Base-by-base conservation (phyloP, 2,329 filamentous ascomycete species). In the Colletotrichum lindemuthianum region DNA sequence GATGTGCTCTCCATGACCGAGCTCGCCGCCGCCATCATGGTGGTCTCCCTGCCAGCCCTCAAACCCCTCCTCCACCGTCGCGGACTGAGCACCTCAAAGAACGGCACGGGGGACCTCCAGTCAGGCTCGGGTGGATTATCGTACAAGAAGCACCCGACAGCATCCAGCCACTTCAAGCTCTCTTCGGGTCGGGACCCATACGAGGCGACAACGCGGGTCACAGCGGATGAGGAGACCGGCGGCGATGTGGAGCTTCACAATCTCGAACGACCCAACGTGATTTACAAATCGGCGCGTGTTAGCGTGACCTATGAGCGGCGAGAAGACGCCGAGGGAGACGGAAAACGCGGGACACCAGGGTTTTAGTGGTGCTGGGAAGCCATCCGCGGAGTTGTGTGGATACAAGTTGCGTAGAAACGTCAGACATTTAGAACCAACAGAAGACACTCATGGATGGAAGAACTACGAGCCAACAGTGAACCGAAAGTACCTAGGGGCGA, bases 1-100 rank as follows among this genome's bases (percentile, higher is more conserved):
- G 68, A 70, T n/a, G 64, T 70, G 2, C 52, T 70, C 3, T 70
- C 68, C 16, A 70, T 70, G 68, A 59, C 67, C 6, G 68, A 70
- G 36, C 51, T 70, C 9, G 58, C 66, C 8, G 68, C 68, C 10
- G 68, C 68, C 55, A 70, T 70, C 43, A 65, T 69, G 16, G 68
- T 70, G 6, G 68, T 70, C 4, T 70, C 64, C 13, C 58, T 70
- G 4, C 68, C 68, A 3, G 65, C 67, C 6, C 66, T 70, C 40
- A 70, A 69, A 47, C 65, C 68, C 6, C 68, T 70, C 36, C 56
- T 70, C 34, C 65, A 65, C 16, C 65, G 61, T 15, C 58, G 65
- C 40, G 67, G 66, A 13, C 24, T 63, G 16, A 43, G 44, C 34
- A 65, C 51, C 5, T 61, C 61, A 40, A 56, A 65, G 10, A 56